phyloP scores from a whole-genome alignment of 2,329 filamentous ascomycete species.

The Aureobasidium sp. region DNA sequence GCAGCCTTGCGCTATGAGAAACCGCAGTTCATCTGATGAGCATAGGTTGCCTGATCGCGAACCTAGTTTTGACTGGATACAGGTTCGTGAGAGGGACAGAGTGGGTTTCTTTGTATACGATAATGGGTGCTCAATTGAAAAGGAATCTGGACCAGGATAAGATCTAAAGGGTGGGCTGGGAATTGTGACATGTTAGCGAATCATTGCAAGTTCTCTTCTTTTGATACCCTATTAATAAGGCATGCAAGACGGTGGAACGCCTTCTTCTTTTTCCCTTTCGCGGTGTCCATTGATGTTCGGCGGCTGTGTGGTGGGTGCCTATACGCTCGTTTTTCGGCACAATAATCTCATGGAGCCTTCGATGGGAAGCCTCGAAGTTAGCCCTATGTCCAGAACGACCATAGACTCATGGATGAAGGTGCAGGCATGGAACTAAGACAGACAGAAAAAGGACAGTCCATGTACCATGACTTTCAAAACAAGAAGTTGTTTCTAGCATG shows the following conservation, averaged over 20 bases:
- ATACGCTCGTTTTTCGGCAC: background rate
- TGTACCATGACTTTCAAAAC: background rate
- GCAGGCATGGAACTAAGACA: background rate
- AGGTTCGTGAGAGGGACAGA: background rate
- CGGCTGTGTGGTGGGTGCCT: too few species aligned
- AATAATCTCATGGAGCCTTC: background rate
- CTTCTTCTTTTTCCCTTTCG: background rate
- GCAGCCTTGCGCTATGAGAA: background rate
- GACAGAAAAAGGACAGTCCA: background rate
- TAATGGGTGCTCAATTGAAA: background rate
- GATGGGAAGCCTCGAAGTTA: background rate
- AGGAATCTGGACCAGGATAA: background rate
- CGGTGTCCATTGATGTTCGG: background rate
- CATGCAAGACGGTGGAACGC: background rate
- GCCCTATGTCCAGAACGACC: background rate
- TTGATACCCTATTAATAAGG: constrained; percentile 7
- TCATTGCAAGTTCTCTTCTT: background rate
- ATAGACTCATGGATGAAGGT: background rate
- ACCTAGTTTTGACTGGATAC: background rate
- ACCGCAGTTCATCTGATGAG: background rate
- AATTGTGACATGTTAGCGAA: background rate
- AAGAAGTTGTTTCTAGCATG: background rate
- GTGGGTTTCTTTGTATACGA: too few species aligned
- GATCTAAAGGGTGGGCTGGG: background rate
- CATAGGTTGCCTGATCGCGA: background rate